phyloP scores from a whole-genome alignment of 2,329 filamentous ascomycete species.

The Alternaria postmessia region DNA sequence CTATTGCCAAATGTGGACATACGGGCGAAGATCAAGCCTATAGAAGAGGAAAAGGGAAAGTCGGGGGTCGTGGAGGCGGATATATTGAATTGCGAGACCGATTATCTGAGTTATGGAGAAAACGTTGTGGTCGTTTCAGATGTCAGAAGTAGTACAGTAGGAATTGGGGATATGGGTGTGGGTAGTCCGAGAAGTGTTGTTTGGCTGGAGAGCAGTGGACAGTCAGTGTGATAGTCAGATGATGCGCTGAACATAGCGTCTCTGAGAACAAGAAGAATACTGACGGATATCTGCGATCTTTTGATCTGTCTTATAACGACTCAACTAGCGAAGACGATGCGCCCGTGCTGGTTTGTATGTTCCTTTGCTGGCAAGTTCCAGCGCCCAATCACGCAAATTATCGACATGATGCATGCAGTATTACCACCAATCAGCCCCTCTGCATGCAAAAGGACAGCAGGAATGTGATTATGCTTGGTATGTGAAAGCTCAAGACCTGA shows the following conservation, averaged over 20 bases:
- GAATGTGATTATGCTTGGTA: background rate
- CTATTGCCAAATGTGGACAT: conserved; percentile 82
- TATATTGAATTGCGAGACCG: conserved; percentile 72
- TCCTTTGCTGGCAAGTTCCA: background rate
- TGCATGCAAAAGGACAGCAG: background rate
- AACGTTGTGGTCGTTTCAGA: conserved; percentile 78
- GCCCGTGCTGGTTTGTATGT: background rate
- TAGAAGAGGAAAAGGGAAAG: conserved; percentile 34
- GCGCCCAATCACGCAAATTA: no score
- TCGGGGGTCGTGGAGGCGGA: conserved; percentile 22
- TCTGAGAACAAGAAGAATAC: background rate
- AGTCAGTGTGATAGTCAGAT: background rate
- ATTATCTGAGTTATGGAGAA: conserved; percentile 80
- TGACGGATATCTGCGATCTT: background rate
- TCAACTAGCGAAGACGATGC: background rate
- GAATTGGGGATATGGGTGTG: conserved; percentile 40
- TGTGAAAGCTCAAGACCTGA: background rate
- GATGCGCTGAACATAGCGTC: background rate
- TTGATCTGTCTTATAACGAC: background rate
- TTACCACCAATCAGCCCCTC: background rate
- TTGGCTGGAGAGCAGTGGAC: conserved; percentile 39
- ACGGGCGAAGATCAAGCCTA: conserved; percentile 62
- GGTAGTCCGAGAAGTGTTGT: conserved; percentile 33
- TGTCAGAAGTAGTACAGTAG: conserved; percentile 69
- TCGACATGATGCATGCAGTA: no score